These are phyloP conservation scores for Stagonosporopsis cucurbitacearum DNA, from an alignment of 2,329 filamentous ascomycete genomes.

Conservation along the genomic window DNA sequence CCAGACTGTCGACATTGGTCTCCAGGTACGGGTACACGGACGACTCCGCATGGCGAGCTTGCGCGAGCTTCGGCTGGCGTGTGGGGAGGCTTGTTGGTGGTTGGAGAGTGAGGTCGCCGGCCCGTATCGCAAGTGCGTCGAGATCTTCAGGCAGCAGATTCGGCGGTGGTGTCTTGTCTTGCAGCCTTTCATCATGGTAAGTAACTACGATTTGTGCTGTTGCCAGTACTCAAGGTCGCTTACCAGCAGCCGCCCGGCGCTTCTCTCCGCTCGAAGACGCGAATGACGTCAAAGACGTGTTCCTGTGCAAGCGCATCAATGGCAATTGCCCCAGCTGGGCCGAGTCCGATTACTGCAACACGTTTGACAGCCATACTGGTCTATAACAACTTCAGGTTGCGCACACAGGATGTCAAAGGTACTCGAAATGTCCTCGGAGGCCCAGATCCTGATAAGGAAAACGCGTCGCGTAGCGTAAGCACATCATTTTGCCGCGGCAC, in stretches of 20 bases:
- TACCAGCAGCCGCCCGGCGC: constrained; percentile 68
- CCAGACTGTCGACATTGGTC: constrained; percentile 65
- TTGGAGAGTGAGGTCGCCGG: constrained; percentile 26
- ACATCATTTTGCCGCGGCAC: constrained; percentile 3
- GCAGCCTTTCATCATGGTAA: constrained; percentile 26
- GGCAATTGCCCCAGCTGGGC: constrained; percentile 66
- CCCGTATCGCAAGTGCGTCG: constrained; percentile 26
- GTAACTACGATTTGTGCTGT: not conserved
- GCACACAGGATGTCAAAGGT: not conserved
- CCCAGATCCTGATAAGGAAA: constrained; percentile 7
- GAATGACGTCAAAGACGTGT: constrained; percentile 63
- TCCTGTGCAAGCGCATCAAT: constrained; percentile 67
- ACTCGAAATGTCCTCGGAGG: constrained; percentile 1
- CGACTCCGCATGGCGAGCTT: constrained; percentile 35
- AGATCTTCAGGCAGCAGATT: constrained; percentile 30
- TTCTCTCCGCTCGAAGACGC: constrained; percentile 68
- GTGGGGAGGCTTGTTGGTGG: constrained; percentile 30
- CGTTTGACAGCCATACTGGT: constrained; percentile 32
- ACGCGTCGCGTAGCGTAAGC: constrained; percentile 10
- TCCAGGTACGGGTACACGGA: constrained; percentile 67
- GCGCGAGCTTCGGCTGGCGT: constrained; percentile 21
- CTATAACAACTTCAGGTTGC: not conserved
- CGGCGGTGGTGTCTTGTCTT: constrained; percentile 29
- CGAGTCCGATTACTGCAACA: constrained; percentile 67
- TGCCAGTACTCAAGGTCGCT: constrained; percentile 23